Evolutionary conservation across 805 yeast species (phyloP).

Genomic region (Candida sphagnicola): DNA sequence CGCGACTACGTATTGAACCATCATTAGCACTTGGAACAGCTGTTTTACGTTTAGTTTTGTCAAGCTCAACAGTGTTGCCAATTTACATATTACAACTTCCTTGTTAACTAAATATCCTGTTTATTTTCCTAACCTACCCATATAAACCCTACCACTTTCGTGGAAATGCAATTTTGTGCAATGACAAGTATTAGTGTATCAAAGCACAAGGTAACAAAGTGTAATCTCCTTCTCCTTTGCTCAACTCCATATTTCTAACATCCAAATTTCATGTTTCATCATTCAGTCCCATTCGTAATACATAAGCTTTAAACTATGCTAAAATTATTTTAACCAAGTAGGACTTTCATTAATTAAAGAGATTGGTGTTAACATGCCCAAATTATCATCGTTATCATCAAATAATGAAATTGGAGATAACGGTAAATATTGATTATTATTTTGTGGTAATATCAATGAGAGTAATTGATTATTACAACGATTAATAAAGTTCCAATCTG

Average conservation of each 20-base stretch:
- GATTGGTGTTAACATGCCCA: background rate
- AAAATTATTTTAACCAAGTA: background rate
- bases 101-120: background rate
- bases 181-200: no score
- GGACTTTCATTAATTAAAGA: background rate
- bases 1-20: no score
- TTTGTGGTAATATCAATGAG: conserved; percentile 1
- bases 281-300: no score
- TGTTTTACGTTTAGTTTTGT: no score
- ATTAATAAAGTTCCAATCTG: background rate
- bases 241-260: no score
- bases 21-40: no score
- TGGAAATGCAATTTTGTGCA: background rate
- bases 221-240: no score
- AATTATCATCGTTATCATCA: background rate
- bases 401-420: background rate
- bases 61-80: no score
- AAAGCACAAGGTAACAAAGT: no score
- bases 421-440: background rate
- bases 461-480: background rate
- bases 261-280: no score
- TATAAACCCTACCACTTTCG: background rate
- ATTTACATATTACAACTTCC: no score
- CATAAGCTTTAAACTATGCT: no score
- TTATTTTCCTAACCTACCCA: background rate